Base-by-base conservation (phyloP, 1,139 yeast genomes). In the Hyphopichia fennica region DNA sequence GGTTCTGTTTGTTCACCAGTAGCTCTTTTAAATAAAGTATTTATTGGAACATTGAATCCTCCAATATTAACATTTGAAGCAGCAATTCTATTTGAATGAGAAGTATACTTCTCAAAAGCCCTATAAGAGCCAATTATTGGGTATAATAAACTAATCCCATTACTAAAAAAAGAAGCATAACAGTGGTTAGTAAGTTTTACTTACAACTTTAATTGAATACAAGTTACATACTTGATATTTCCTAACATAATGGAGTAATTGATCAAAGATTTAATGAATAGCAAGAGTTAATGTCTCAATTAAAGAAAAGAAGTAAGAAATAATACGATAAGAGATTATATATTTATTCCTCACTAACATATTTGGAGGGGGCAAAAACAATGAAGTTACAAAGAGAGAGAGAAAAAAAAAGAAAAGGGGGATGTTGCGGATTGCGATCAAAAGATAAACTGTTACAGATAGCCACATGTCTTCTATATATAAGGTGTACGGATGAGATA, bases 41-140 rank as follows among this genome's bases (percentile, higher is more conserved):
- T 53, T 28, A 67, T 50, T 2, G 74, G 73, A 10, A 69, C 69
- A 35, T 65, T 63, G 42, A 69, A 58, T 13, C 72, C 72, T 3
- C 60, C 72, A 37, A 69, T 58, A 44, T 58, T 65, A 33, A 67
- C 50, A 40, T 60, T 63, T 34, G 55, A 57, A n/a, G 60, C 46
- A 23, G 62, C 63, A 19, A 60, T 48, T 14, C 49, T 48, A 34
- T 54, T 58, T 18, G 58, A 57, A 18, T 58, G 57, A 18, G 48
- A 45, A 10, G 52, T 72, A 51, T 74, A 71, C 40, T 67, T 65
- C 47, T 75, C 70, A 47, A 79, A 69, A 3, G 85, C 80, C 46
- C 67, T 71, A 54, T 65, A 78, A 0, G 85, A 75, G 39, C 80
- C 78, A 47, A 75, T 57, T 9, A 77, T 60, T 3, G 87, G 87